A percentile compares a stretch with the other conserved stretches of the same genome.
phyloP scores from a whole-genome alignment of 2,329 filamentous ascomycete genomes.

The Reticulascus tulasneorum region DNA sequence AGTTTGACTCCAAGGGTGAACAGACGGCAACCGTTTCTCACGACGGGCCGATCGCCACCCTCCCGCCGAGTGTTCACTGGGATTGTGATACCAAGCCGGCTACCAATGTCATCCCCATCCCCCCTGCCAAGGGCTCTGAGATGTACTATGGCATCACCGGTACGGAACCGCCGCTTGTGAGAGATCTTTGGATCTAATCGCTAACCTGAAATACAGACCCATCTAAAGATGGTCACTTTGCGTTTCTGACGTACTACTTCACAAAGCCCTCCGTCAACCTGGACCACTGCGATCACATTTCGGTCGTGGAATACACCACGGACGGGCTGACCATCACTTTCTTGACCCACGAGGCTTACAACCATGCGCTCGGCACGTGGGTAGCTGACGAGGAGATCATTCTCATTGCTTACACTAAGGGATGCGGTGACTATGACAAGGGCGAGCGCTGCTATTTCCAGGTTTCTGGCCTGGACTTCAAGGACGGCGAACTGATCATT shows the following conservation, averaged over 20 bases:
- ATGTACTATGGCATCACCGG: constrained; percentile 21
- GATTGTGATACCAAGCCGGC: constrained; percentile 17
- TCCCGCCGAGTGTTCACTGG: constrained; percentile 18
- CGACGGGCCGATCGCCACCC: constrained; percentile 1
- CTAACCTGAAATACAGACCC: constrained; percentile 14
- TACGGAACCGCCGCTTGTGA: background rate
- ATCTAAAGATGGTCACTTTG: constrained; percentile 18
- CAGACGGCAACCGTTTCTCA: constrained; percentile 1
- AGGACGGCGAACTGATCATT: constrained; percentile 11
- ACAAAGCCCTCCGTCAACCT: constrained; percentile 24
- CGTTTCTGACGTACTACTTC: constrained; percentile 23
- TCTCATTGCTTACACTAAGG: constrained; percentile 20
- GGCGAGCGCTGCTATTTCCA: constrained; percentile 26
- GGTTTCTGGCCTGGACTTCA: constrained; percentile 14
- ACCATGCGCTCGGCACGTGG: constrained; percentile 19
- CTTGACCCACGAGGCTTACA: constrained; percentile 16
- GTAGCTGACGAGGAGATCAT: constrained; percentile 15
- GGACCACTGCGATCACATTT: constrained; percentile 21
- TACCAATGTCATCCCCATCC: constrained; percentile 19
- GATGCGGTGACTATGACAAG: constrained; percentile 20
- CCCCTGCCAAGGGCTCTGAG: constrained; percentile 14
- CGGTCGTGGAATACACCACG: constrained; percentile 4
- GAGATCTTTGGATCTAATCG: background rate
- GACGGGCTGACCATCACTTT: constrained; percentile 15
- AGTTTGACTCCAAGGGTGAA: background rate